Conservation (phyloP, 768 basidiomycete species). For the Nidularia sp. region DNA sequence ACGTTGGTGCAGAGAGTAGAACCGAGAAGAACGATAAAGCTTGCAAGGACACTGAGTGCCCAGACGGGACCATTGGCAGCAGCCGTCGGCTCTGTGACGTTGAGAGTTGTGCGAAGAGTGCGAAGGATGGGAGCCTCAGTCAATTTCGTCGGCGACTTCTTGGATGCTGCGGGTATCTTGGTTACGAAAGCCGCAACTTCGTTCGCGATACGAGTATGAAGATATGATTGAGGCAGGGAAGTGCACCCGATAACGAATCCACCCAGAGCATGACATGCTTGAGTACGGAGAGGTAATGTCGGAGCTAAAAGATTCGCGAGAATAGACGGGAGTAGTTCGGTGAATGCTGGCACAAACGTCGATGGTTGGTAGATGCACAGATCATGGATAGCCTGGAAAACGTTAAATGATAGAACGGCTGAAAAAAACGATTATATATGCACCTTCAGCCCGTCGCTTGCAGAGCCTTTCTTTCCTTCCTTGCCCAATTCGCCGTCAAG, state of each 20-base stretch:
- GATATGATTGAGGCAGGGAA: conserved; percentile 37
- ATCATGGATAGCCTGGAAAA: conserved; percentile 66
- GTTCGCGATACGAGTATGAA: conserved; percentile 52
- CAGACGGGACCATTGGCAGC: conserved; percentile 77
- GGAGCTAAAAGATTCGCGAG: conserved; percentile 60
- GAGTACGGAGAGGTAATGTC: conserved; percentile 59
- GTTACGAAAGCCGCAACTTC: conserved; percentile 46
- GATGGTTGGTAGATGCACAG: conserved; percentile 58
- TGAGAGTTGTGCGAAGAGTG: conserved; percentile 62
- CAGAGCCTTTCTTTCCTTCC: conserved; percentile 85
- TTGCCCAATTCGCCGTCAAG: conserved; percentile 83
- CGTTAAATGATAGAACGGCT: not conserved
- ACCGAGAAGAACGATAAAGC: conserved; percentile 63
- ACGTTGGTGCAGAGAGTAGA: conserved; percentile 43
- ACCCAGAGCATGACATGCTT: conserved; percentile 74
- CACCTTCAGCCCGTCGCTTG: conserved; percentile 76
- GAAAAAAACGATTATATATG: conserved; percentile 9
- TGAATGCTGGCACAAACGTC: conserved; percentile 68
- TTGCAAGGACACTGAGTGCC: conserved; percentile 65
- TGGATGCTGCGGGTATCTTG: conserved; percentile 29
- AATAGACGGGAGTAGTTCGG: conserved; percentile 50
- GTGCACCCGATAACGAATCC: conserved; percentile 58
- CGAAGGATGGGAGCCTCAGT: conserved; percentile 54
- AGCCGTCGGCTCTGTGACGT: conserved; percentile 48
- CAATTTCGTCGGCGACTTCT: conserved; percentile 29